Conservation (phyloP, 495 filamentous ascomycete species). For the Penicillium cinerascens region DNA sequence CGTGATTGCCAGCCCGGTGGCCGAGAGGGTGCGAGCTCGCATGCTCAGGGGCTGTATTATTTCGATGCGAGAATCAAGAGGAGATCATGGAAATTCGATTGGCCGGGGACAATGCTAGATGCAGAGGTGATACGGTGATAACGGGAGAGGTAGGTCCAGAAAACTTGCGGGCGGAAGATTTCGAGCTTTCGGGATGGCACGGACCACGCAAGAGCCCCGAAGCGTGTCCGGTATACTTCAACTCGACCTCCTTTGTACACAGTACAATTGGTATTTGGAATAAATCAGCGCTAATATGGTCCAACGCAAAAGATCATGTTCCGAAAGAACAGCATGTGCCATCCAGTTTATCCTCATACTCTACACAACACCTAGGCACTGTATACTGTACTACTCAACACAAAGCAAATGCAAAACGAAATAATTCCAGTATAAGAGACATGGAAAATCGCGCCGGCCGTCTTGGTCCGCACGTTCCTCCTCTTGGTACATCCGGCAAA, state of each 20-base stretch:
- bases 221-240: slow-evolving; percentile 6
- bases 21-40: slow-evolving; percentile 41
- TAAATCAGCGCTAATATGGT: neutral
- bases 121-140: slow-evolving; percentile 1
- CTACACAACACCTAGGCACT: neutral
- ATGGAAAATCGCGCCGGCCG: slow-evolving; percentile 28
- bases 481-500: slow-evolving; percentile 30
- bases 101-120: neutral
- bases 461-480: slow-evolving; percentile 29
- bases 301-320: neutral
- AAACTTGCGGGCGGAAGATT: slow-evolving; percentile 28
- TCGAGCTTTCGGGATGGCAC: slow-evolving; percentile 32
- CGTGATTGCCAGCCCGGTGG: slow-evolving; percentile 39
- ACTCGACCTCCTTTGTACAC: neutral
- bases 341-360: neutral
- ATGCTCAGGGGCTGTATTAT: slow-evolving; percentile 27
- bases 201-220: slow-evolving; percentile 20
- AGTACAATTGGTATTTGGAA: no score
- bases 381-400: neutral
- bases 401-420: slow-evolving; percentile 17
- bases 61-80: neutral
- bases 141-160: slow-evolving; percentile 1
- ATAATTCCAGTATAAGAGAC: slow-evolving; percentile 30
- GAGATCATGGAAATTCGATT: slow-evolving; percentile 11
- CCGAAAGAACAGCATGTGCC: neutral